These are phyloP conservation scores for Irpex sp. DNA, from an alignment of 1,284 basidiomycete species.

Conservation along the genomic window DNA sequence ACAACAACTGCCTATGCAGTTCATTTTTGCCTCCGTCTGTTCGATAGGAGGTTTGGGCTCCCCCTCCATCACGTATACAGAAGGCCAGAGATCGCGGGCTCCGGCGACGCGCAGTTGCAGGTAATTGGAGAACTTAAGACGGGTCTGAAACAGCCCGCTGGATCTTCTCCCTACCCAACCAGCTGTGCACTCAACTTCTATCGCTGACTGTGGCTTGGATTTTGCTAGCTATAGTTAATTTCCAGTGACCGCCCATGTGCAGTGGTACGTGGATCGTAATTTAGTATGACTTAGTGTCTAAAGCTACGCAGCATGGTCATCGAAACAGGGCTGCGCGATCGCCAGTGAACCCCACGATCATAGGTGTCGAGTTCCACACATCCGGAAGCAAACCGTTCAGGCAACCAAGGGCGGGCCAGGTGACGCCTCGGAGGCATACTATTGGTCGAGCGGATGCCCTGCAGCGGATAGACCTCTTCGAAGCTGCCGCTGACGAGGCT, in stretches of 20 bases:
- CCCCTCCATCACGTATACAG: too few species aligned
- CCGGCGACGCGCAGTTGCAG: too few species aligned
- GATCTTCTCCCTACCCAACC: neutral
- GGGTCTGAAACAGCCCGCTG: too few species aligned
- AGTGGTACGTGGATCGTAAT: neutral
- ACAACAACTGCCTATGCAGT: too few species aligned
- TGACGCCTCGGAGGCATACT: neutral
- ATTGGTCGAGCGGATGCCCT: neutral
- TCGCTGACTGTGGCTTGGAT: neutral
- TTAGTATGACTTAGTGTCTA: neutral
- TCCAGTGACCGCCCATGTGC: neutral
- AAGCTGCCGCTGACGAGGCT: neutral
- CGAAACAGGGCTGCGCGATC: neutral
- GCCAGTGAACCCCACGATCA: neutral
- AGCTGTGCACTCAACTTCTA: neutral
- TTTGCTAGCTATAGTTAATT: neutral
- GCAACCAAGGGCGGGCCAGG: neutral
- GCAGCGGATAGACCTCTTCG: neutral
- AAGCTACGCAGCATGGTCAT: neutral
- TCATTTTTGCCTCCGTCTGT: too few species aligned
- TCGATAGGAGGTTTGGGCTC: too few species aligned
- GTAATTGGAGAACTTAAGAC: too few species aligned
- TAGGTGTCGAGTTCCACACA: neutral
- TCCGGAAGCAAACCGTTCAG: neutral
- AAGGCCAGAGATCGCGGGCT: too few species aligned